Base-by-base conservation (phyloP, 495 filamentous ascomycete genomes). In the Parathielavia hyrcaniae region DNA sequence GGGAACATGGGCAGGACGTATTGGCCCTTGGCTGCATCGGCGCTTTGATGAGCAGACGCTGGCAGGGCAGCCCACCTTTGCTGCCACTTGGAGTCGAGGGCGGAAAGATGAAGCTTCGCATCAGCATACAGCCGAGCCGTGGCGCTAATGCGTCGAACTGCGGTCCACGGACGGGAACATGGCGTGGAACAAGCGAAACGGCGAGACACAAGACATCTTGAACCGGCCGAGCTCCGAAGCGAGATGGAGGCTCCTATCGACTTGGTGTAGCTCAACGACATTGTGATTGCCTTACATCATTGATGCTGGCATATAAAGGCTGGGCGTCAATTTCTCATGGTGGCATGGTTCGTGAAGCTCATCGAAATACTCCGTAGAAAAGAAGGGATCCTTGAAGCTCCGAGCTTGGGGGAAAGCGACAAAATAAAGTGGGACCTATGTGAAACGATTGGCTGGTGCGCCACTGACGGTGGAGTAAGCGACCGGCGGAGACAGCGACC, bases 1-100 rank as follows among this genome's bases (percentile, higher is more conserved):
- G 90, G 90, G 65, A 95, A 95, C 90, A 96, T 96, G 55, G 90
- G 86, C 20, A 93, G 75, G 62, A 95, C 81, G 67, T 92, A 96
- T 63, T 81, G 86, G 62, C 82, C 85, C 53, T 56, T 64, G 41
- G 59, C 55, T 36, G 39, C 61, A 17, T 34, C 55, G 60, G 34
- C 60, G 50, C 39, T 49, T 43, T 57, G 14, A 19, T n/a, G 22
- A 26, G 46, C 14, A 5, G 50, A 9, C 6, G 43, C 38, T 12
- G 50, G 60, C 1, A 58, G 12, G 0, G 58, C 38, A 45, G 61
- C 53, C 64, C 64, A 67, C 30, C 50, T 63, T 23, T 69, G 61
- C 38, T 82, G 86, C 90, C 90, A 93, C 85, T 90, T 91, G 55
- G 70, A 69, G 61, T 91, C 88, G 30, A 93, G 72, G 10, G 77